Evolutionary conservation across 257 asterid genomes (phyloP).

Genomic region (Nicotiana undulata): DNA sequence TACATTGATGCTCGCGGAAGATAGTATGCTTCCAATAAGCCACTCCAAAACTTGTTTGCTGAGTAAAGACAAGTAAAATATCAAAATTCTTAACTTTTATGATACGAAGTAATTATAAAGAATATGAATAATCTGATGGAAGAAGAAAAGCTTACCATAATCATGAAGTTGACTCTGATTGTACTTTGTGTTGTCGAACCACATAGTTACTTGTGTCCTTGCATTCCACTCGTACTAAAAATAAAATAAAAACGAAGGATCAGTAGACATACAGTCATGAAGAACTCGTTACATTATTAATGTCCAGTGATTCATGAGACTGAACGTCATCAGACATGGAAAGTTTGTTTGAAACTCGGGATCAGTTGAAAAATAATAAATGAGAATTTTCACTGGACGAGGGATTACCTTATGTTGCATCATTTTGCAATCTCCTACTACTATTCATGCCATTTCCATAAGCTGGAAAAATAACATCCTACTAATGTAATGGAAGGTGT

Average conservation of each 20-base stretch:
- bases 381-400: not conserved
- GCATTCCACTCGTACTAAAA: slow-evolving; percentile 94
- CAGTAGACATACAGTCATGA: not conserved
- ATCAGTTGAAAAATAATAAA: not conserved
- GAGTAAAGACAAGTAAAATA: slow-evolving; percentile 11
- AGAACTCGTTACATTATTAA: not conserved
- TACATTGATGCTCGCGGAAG: slow-evolving; percentile 85
- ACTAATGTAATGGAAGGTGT: not conserved
- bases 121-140: not conserved
- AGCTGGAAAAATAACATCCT: not conserved
- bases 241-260: not conserved
- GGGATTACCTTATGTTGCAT: not conserved
- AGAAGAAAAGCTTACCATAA: slow-evolving; percentile 42
- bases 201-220: slow-evolving; percentile 95
- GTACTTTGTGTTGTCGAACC: slow-evolving; percentile 67
- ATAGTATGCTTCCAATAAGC: slow-evolving; percentile 62
- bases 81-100: not conserved
- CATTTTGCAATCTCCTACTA: not conserved
- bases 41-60: slow-evolving; percentile 98
- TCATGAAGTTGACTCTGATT: slow-evolving; percentile 83
- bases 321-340: not conserved
- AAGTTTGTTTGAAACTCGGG: not conserved
- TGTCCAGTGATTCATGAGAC: not conserved
- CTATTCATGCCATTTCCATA: not conserved
- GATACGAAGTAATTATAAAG: not conserved